A percentile compares a stretch with the other conserved stretches of the same genome.
Conservation (phyloP, 2,329 filamentous ascomycete species). For the Herpomyces periplanetae region DNA sequence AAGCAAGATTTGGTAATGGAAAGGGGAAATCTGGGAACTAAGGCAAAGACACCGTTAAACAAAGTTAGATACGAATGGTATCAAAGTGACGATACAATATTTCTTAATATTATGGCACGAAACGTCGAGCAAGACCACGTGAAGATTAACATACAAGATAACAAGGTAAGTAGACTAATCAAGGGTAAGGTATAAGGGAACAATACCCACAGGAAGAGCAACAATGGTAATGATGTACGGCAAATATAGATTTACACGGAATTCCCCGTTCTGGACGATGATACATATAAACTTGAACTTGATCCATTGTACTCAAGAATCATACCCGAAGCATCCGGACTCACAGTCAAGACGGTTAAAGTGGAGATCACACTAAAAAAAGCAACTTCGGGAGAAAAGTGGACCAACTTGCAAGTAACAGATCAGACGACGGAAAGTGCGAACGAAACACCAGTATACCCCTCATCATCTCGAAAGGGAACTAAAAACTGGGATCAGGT, state of each 20-base stretch:
- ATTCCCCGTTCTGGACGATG: conserved; percentile 15
- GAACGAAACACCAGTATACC: conserved; percentile 37
- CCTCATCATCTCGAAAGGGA: conserved; percentile 44
- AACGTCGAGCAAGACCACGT: conserved; percentile 17
- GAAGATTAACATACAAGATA: conserved; percentile 12
- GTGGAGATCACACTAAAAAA: conserved; percentile 39
- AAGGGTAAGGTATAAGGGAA: no score
- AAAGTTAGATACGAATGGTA: conserved; percentile 30
- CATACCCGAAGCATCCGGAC: conserved; percentile 17
- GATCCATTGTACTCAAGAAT: conserved; percentile 26
- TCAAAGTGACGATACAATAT: conserved; percentile 18
- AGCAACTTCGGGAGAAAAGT: conserved; percentile 20
- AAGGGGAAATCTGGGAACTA: conserved; percentile 3
- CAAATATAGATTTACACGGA: conserved; percentile 13
- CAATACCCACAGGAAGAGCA: no score
- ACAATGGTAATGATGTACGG: no score
- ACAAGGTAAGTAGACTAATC: conserved; percentile 11
- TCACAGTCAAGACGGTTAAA: conserved; percentile 30
- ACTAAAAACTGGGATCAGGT: conserved; percentile 77
- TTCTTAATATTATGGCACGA: conserved; percentile 23
- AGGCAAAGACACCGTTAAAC: conserved; percentile 10
- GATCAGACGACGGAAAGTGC: conserved; percentile 6
- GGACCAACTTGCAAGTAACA: conserved; percentile 17
- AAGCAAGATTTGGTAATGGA: conserved; percentile 4
- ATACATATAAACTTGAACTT: conserved; percentile 19